These are phyloP conservation scores for Reticulascus tulasneorum DNA, from an alignment of 2,329 filamentous ascomycete species.

Conservation along the genomic window DNA sequence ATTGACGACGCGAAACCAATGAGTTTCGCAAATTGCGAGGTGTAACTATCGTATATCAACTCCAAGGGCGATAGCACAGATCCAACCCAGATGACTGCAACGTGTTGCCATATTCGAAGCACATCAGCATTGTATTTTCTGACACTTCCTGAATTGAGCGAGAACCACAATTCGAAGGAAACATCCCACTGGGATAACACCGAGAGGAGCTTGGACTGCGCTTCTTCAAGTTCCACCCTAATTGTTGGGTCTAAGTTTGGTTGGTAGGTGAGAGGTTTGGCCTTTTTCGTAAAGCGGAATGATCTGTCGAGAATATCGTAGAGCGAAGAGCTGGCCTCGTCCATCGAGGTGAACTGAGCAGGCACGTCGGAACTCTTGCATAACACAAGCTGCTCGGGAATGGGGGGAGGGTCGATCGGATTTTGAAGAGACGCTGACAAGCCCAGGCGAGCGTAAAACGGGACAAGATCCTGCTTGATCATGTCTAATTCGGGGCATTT, in stretches of 20 bases:
- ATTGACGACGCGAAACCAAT: slow-evolving; percentile 20
- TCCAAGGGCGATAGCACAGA: slow-evolving; percentile 25
- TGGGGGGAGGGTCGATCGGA: slow-evolving; percentile 30
- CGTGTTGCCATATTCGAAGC: slow-evolving; percentile 33
- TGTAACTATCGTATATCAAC: slow-evolving; percentile 29
- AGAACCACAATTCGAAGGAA: slow-evolving; percentile 24
- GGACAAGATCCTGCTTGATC: slow-evolving; percentile 35
- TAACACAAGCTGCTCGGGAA: slow-evolving; percentile 31
- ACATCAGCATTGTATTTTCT: no score
- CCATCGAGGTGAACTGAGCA: slow-evolving; percentile 25
- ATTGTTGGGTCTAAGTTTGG: slow-evolving; percentile 17
- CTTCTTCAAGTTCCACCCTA: slow-evolving; percentile 21
- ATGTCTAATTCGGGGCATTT: slow-evolving; percentile 27
- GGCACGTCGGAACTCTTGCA: slow-evolving; percentile 30
- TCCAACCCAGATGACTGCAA: slow-evolving; percentile 28
- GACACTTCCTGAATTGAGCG: no score
- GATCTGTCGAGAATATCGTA: slow-evolving; percentile 36
- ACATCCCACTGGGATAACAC: slow-evolving; percentile 23
- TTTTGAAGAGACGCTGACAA: slow-evolving; percentile 37
- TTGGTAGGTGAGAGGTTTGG: slow-evolving; percentile 20
- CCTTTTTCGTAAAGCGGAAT: slow-evolving; percentile 29
- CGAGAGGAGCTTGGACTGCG: slow-evolving; percentile 29
- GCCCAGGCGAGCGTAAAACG: slow-evolving; percentile 39
- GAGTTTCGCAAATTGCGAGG: slow-evolving; percentile 30
- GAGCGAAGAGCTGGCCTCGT: slow-evolving; percentile 25